Evolutionary conservation across 2,329 filamentous ascomycete species (phyloP), one percentile per base, ranked within the genome.

Genomic region (Stagonosporopsis chrysanthemi): DNA sequence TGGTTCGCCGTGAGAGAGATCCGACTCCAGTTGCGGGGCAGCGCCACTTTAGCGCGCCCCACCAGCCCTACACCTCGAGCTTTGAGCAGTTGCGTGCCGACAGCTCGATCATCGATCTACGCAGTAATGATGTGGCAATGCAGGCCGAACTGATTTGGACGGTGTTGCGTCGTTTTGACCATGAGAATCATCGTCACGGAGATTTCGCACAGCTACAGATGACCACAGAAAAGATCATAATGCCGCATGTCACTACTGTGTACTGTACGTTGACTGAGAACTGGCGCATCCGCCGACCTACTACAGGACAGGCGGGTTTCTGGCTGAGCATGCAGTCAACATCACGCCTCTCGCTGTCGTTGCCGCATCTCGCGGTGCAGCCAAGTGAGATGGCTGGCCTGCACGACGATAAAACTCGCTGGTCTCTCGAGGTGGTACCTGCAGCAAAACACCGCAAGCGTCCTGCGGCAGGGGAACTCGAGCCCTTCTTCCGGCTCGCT

Each of bases 351-450:
- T 28, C 5, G 12, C 11, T n/a, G 14, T 31, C 4, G 7, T 28
- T 11, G 24, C n/a, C 17, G 22, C 22, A 33, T 9, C n/a, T 28
- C 36, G 26, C 51, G 41, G 43, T 46, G 50, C 24, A 41, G 19
- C 24, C 28, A 23, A 41, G 39, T 35, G 28, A 43, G 14, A 58
- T 38, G 56, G 40, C 45, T 26, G 40, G 33, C 19, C 46, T 40
- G 51, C 45, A 47, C 42, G 24, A 39, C 46, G 26, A 48, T 28
- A 52, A 39, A 45, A 45, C 23, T 41, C 48, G 54, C 40, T 28
- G 31, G 43, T 43, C 42, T 33, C 53, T 49, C 29, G 40, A 43
- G 24, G 49, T 57, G 48, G 67, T 70, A 70, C 67, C 66, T 70
- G 67, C 67, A 70, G 64, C 60, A 63, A 61, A 35, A 52, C 56